Conservation (phyloP, 371 early-diverging fungal genomes). For the Mortierella sp. region DNA sequence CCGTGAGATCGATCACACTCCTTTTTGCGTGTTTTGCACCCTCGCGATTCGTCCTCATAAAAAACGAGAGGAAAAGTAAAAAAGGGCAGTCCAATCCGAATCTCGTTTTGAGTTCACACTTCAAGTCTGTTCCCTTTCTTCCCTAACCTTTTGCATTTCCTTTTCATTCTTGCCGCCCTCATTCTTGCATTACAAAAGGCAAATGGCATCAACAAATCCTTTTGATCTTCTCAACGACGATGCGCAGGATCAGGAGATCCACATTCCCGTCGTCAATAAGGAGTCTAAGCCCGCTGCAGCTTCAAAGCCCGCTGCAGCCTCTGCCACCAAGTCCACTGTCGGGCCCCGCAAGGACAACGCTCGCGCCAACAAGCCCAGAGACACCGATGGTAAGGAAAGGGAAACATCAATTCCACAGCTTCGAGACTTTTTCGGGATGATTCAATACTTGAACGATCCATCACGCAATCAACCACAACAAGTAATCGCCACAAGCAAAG, state of each 20-base stretch:
- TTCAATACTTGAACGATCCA: too few relatives aligned
- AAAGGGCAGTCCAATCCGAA: not conserved
- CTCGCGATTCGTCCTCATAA: too few relatives aligned
- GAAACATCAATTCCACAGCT: too few relatives aligned
- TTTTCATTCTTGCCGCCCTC: too few relatives aligned
- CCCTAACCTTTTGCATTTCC: not conserved
- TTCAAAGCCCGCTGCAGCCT: conserved; percentile 8
- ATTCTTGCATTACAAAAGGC: not conserved
- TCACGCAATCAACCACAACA: too few relatives aligned
- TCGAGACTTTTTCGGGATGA: too few relatives aligned
- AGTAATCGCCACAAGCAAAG: too few relatives aligned
- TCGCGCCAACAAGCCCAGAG: conserved; percentile 34
- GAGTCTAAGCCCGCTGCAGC: conserved; percentile 33
- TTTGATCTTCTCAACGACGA: conserved; percentile 54
- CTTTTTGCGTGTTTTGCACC: too few relatives aligned
- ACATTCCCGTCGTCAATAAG: conserved; percentile 40
- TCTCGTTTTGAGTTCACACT: not conserved
- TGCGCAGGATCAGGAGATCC: conserved; percentile 54
- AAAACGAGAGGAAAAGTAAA: not conserved
- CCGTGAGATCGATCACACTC: too few relatives aligned
- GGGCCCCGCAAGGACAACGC: conserved; percentile 41
- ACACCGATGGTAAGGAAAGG: conserved; percentile 29
- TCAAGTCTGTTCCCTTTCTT: not conserved
- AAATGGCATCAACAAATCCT: conserved; percentile 48
- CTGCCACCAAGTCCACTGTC: conserved; percentile 18